Evolutionary conservation across 208 protist genomes (phyloP).

Genomic region (Crithidia fasciculata): DNA sequence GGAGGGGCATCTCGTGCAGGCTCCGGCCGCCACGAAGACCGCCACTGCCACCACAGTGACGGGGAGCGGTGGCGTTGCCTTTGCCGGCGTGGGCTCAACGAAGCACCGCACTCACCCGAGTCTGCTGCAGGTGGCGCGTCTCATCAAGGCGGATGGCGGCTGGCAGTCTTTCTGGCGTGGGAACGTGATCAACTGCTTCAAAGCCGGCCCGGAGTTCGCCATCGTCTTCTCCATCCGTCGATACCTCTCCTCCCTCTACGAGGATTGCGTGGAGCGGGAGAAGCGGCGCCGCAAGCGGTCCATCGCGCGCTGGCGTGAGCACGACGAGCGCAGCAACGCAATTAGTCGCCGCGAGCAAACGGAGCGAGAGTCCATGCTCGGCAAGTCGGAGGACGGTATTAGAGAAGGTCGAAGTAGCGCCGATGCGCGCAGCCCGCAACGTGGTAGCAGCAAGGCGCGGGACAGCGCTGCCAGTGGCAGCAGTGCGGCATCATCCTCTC

Average conservation of each 20-base stretch:
- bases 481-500: not conserved
- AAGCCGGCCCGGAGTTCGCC: constrained; percentile 91
- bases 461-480: not conserved
- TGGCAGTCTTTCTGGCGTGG: constrained; percentile 87
- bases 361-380: constrained; percentile 49
- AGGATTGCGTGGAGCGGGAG: constrained; percentile 79
- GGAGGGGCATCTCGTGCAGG: constrained; percentile 78
- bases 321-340: constrained; percentile 25
- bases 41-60: not conserved
- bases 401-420: not conserved
- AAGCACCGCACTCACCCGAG: constrained; percentile 42
- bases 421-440: not conserved
- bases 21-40: not conserved
- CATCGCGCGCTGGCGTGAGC: constrained; percentile 22
- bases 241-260: constrained; percentile 78
- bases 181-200: constrained; percentile 91
- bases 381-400: not conserved
- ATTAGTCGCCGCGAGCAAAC: constrained; percentile 43
- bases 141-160: constrained; percentile 83
- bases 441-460: too few species aligned
- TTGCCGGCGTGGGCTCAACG: too few species aligned
- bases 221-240: constrained; percentile 89
- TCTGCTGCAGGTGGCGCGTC: constrained; percentile 72
- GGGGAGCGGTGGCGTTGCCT: not conserved
- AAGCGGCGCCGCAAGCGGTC: constrained; percentile 35